phyloP scores from a whole-genome alignment of 331 rosid species.

The Quercus tomentella region DNA sequence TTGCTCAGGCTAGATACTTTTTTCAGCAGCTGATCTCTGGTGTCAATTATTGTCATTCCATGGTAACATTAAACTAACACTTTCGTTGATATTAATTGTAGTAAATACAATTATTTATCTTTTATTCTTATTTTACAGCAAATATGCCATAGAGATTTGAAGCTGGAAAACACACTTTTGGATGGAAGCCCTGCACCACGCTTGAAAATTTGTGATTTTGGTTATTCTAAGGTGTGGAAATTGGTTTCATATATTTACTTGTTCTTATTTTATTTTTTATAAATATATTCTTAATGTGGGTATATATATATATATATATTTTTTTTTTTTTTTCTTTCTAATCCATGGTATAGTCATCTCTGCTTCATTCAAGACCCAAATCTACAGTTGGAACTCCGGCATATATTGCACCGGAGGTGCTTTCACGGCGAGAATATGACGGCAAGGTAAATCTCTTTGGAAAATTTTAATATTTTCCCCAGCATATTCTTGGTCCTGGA shows the following conservation, averaged over 20 bases:
- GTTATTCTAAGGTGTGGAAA: constrained; percentile 55
- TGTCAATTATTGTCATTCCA: constrained; percentile 54
- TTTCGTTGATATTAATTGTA: not conserved
- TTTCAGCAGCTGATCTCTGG: constrained; percentile 72
- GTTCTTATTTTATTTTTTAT: not conserved
- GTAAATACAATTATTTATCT: not conserved
- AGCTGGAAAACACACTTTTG: constrained; percentile 60
- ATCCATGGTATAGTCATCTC: constrained; percentile 40
- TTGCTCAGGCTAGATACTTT: constrained; percentile 60
- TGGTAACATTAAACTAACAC: constrained; percentile 33
- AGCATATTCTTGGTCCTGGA: not conserved
- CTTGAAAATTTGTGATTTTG: constrained; percentile 64
- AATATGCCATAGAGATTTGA: constrained; percentile 69
- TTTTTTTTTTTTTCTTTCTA: too few species aligned
- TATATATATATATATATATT: too few species aligned
- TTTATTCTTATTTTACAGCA: constrained; percentile 37
- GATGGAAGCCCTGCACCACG: constrained; percentile 77
- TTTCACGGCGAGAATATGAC: constrained; percentile 59
- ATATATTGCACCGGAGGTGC: constrained; percentile 66
- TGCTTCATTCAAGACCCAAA: constrained; percentile 64
- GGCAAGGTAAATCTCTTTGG: constrained; percentile 42
- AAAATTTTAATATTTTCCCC: not conserved
- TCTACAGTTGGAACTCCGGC: constrained; percentile 75
- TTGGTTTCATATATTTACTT: not conserved
- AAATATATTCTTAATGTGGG: not conserved